Conservation (phyloP, 805 yeast species). For the Yarrowia osloensis region DNA sequence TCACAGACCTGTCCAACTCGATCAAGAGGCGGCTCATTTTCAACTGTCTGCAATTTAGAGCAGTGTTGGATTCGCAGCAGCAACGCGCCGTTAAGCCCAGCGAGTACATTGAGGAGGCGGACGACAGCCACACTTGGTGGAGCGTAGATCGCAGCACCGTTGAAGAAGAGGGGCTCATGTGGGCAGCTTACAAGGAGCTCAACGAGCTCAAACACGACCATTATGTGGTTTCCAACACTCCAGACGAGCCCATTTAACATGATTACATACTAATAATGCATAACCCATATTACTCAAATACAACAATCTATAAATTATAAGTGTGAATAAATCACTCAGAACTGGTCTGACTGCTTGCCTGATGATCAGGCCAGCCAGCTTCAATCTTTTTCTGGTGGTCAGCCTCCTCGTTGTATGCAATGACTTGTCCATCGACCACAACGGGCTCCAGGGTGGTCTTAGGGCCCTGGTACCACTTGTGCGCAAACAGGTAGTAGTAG, state of each 20-base stretch:
- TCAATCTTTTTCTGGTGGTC: conserved; percentile 18
- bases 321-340: background rate
- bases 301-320: conserved; percentile 2
- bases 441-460: conserved; percentile 37
- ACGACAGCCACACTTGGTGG: conserved; percentile 25
- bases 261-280: background rate
- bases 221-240: background rate
- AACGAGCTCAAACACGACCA: background rate
- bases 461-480: conserved; percentile 62
- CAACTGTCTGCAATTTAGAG: conserved; percentile 23
- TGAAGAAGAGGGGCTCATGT: conserved; percentile 26
- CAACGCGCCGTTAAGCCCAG: conserved; percentile 14
- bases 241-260: background rate
- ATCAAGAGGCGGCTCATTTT: conserved; percentile 21
- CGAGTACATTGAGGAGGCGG: conserved; percentile 14
- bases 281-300: background rate
- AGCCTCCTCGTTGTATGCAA: conserved; percentile 18
- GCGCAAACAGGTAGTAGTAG: conserved; percentile 56
- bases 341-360: background rate
- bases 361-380: background rate
- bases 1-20: conserved; percentile 19
- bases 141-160: conserved; percentile 12
- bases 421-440: conserved; percentile 19
- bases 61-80: conserved; percentile 1
- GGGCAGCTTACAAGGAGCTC: conserved; percentile 18